Percentiles rank a stretch among this genome's conserved stretches.
phyloP scores from a whole-genome alignment of 257 asterid species.

The Solanum clarkiae region DNA sequence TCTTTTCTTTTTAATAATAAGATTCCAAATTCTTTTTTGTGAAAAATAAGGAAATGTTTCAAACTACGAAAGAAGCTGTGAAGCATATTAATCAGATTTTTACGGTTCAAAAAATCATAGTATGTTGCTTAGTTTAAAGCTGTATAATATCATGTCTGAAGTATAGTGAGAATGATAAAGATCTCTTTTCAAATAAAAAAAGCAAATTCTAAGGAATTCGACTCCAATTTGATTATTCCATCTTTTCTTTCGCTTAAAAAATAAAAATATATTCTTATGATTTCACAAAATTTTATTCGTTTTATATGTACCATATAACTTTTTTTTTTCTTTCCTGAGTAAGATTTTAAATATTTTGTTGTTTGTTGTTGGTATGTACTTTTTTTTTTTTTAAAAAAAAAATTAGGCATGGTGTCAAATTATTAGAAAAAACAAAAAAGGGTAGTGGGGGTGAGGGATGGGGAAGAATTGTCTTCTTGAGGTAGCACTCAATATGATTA shows the following conservation, averaged over 20 bases:
- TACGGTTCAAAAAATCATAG: too few species aligned
- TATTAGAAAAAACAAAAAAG: not conserved
- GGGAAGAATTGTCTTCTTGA: not conserved
- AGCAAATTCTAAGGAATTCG: too few species aligned
- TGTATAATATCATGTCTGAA: too few species aligned
- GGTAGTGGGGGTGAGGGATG: not conserved
- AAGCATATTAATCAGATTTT: not conserved
- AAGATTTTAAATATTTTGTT: not conserved
- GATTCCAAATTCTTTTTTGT: not conserved
- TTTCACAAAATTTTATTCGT: not conserved
- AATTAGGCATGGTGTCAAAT: not conserved
- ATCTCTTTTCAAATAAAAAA: too few species aligned
- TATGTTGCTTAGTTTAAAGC: too few species aligned
- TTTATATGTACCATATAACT: not conserved
- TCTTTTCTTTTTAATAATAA: not conserved
- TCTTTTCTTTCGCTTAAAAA: too few species aligned
- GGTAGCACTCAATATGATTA: not conserved
- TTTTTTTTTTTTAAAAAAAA: not conserved
- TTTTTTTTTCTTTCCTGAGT: not conserved
- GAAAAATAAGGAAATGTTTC: not conserved
- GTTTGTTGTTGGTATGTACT: not conserved
- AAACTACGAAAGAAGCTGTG: not conserved
- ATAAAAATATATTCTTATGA: too few species aligned
- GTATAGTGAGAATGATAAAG: too few species aligned
- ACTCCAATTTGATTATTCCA: too few species aligned